These are phyloP conservation scores for Trebouxia sp. DNA, from an alignment of 139 green algal genomes.

Conservation along the genomic window DNA sequence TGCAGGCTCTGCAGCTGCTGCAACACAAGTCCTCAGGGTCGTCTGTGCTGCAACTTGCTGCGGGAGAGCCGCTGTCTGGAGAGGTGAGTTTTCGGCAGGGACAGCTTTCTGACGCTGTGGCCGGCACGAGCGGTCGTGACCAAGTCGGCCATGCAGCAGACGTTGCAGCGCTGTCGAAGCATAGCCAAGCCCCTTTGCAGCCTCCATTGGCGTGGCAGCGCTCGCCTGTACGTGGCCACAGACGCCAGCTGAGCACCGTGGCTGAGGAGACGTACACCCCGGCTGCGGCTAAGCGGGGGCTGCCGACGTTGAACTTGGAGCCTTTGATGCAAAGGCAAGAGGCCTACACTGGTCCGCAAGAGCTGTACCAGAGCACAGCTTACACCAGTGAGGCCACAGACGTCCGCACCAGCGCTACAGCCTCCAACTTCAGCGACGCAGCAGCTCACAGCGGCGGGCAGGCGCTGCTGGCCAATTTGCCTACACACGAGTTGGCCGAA, in stretches of 20 bases:
- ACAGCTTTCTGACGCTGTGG: neutral
- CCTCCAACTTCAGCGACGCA: conserved; percentile 20
- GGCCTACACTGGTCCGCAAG: neutral
- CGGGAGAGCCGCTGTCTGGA: neutral
- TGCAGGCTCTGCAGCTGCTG: conserved; percentile 3
- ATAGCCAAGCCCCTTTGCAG: neutral
- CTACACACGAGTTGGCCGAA: neutral
- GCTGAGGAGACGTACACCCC: neutral
- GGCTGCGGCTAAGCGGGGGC: neutral
- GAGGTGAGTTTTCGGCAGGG: neutral
- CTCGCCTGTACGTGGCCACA: neutral
- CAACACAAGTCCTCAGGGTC: neutral
- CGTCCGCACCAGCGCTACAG: neutral
- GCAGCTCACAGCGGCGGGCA: conserved; percentile 9
- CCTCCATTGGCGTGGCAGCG: neutral
- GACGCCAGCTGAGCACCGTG: conserved; percentile 5
- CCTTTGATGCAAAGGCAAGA: neutral
- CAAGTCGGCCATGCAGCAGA: conserved; percentile 4
- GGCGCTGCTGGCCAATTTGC: conserved; percentile 4
- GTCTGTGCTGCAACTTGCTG: neutral
- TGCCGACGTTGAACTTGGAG: conserved; percentile 9
- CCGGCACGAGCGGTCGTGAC: neutral
- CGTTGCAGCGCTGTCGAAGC: neutral
- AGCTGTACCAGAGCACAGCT: neutral
- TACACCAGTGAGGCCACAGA: conserved; percentile 20